Conservation (phyloP, 768 basidiomycete species). For the Agaricus sinodeliciosus region DNA sequence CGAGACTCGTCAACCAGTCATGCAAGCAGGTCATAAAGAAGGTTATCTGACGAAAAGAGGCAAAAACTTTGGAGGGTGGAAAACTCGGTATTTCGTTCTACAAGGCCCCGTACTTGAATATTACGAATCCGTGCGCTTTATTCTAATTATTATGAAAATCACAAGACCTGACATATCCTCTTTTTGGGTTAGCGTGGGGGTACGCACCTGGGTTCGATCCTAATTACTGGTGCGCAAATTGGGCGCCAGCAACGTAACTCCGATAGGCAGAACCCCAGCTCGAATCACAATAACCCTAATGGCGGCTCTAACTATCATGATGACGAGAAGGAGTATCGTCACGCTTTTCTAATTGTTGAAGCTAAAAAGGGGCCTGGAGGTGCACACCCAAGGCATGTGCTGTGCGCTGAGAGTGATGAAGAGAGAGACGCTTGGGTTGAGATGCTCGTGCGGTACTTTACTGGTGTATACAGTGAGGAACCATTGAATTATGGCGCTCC, state of each 20-base stretch:
- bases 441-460: conserved; percentile 83
- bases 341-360: conserved; percentile 97
- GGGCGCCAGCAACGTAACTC: conserved; percentile 77
- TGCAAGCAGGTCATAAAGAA: conserved; percentile 83
- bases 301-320: conserved; percentile 30
- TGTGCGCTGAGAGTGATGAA: conserved; percentile 93
- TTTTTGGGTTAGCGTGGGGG: conserved; percentile 64
- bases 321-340: conserved; percentile 91
- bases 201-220: conserved; percentile 83
- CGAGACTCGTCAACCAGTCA: conserved; percentile 67
- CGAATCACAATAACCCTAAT: not conserved
- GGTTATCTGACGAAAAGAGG: conserved; percentile 95
- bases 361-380: conserved; percentile 67
- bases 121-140: conserved; percentile 80
- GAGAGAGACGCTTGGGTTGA: conserved; percentile 96
- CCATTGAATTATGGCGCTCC: conserved; percentile 27
- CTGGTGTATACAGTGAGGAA: conserved; percentile 75
- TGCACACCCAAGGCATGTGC: conserved; percentile 75
- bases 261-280: not conserved
- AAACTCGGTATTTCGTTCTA: conserved; percentile 91
- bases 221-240: conserved; percentile 89
- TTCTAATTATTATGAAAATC: not conserved
- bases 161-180: not conserved
- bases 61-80: conserved; percentile 98
- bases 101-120: conserved; percentile 90